These are phyloP conservation scores for Ogataea kodamae DNA, from an alignment of 805 yeast genomes.

Conservation along the genomic window DNA sequence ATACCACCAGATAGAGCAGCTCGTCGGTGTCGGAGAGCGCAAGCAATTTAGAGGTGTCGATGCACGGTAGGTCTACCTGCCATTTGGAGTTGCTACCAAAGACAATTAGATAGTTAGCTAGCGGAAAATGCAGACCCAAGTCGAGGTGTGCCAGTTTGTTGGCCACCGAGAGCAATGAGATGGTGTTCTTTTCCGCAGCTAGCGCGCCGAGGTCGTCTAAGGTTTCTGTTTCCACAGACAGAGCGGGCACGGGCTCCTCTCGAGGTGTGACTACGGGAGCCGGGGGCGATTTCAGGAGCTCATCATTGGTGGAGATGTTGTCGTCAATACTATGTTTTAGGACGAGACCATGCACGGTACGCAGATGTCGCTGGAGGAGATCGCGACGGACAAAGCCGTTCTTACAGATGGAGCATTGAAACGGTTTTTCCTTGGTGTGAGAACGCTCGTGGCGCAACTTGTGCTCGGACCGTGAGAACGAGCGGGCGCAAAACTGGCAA, in stretches of 20 bases:
- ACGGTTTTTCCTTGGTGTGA: constrained; percentile 79
- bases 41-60: constrained; percentile 23
- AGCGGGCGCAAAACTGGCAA: constrained; percentile 76
- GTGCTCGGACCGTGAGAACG: constrained; percentile 78
- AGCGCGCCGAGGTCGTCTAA: constrained; percentile 11
- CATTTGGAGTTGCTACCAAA: constrained; percentile 20
- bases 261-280: constrained; percentile 1
- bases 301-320: constrained; percentile 25
- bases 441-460: constrained; percentile 75
- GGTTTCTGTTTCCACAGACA: constrained; percentile 6
- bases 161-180: constrained; percentile 32
- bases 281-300: constrained; percentile 16
- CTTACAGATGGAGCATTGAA: constrained; percentile 65
- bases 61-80: constrained; percentile 21
- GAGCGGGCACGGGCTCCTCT: constrained; percentile 1
- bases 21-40: constrained; percentile 34
- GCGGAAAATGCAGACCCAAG: constrained; percentile 20
- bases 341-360: constrained; percentile 63
- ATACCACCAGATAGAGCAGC: constrained; percentile 41
- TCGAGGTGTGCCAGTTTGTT: constrained; percentile 29
- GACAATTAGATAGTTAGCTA: constrained; percentile 26
- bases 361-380: constrained; percentile 67
- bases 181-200: constrained; percentile 29
- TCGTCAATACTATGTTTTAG: constrained; percentile 27
- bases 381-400: constrained; percentile 77